These are phyloP conservation scores for Panaeolus cyanescens DNA, from an alignment of 768 basidiomycete genomes.

Conservation along the genomic window DNA sequence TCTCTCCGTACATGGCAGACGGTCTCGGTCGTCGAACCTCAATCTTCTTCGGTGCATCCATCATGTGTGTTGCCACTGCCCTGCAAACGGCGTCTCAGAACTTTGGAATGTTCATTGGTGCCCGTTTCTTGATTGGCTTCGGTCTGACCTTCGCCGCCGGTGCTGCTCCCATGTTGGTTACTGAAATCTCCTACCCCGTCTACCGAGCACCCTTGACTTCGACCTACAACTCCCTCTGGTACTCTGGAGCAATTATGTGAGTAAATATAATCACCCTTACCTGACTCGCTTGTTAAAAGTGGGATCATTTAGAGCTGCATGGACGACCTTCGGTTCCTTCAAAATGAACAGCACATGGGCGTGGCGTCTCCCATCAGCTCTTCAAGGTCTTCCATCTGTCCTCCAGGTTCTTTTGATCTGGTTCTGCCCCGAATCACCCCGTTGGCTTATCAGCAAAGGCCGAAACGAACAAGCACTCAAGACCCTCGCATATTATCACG, in stretches of 20 bases:
- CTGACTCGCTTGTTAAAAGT: background rate
- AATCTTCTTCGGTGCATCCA: constrained; percentile 67
- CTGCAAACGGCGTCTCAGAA: constrained; percentile 73
- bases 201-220: constrained; percentile 85
- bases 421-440: constrained; percentile 81
- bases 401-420: constrained; percentile 66
- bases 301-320: constrained; percentile 55
- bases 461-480: constrained; percentile 65
- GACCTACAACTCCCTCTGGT: constrained; percentile 85
- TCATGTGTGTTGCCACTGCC: constrained; percentile 70
- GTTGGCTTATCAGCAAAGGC: constrained; percentile 81
- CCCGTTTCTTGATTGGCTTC: constrained; percentile 80
- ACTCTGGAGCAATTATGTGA: constrained; percentile 79
- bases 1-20: constrained; percentile 74
- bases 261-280: constrained; percentile 18
- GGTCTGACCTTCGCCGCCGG: constrained; percentile 75
- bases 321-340: constrained; percentile 84
- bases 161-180: constrained; percentile 82
- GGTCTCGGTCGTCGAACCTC: constrained; percentile 67
- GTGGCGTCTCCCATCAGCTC: constrained; percentile 80
- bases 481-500: constrained; percentile 83
- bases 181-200: constrained; percentile 83
- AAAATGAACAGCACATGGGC: constrained; percentile 68
- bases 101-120: constrained; percentile 79
- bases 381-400: constrained; percentile 74